phyloP scores from a whole-genome alignment of 2,329 filamentous ascomycete species.

The Fusarium verticillioides region DNA sequence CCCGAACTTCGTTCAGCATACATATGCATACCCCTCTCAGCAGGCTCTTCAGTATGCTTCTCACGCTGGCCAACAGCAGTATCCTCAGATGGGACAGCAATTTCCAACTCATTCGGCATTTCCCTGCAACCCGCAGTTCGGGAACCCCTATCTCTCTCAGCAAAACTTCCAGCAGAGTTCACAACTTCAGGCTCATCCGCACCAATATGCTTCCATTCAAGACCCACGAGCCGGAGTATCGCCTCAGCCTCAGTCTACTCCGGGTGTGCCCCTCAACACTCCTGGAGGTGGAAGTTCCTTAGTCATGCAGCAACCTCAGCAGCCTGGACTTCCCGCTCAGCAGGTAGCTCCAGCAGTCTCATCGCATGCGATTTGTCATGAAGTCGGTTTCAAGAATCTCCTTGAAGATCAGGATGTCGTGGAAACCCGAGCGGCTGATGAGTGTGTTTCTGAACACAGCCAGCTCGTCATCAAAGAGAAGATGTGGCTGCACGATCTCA shows the following conservation, averaged over 20 bases:
- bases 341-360: not conserved
- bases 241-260: not conserved
- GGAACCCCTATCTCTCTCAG: not conserved
- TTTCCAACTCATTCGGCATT: not conserved
- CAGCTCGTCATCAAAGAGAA: conserved; percentile 1
- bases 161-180: not conserved
- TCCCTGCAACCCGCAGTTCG: not conserved
- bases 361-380: not conserved
- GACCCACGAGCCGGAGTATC: not conserved
- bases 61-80: not conserved
- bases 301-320: not conserved
- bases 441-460: not conserved
- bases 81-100: not conserved
- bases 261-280: not conserved
- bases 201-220: not conserved
- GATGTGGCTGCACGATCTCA: conserved; percentile 6
- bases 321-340: not conserved
- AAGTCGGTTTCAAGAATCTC: not conserved
- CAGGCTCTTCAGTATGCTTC: not conserved
- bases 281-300: not conserved
- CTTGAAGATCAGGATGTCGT: not conserved
- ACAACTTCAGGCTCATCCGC: not conserved
- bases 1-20: not conserved
- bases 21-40: not conserved
- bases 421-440: not conserved